Evolutionary conservation across 345 rosid species (phyloP), one percentile per base, ranked within the genome.

Genomic region (Balakata baccata): DNA sequence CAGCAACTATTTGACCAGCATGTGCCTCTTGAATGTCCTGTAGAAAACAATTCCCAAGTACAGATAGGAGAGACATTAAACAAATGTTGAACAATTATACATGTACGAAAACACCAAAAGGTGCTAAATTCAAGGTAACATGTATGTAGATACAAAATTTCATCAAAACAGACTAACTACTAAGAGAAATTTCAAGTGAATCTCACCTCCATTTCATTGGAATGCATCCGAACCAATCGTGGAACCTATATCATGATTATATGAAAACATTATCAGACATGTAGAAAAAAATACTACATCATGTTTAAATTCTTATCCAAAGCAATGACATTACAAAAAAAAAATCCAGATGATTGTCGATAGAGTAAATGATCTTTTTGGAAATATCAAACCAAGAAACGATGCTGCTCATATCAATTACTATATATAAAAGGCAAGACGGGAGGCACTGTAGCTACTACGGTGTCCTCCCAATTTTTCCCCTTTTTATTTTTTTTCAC

Each of bases 11-110:
- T 83, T 96, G 92, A 71, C 99, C 98, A 52, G 97, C 99, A 79
- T 96, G 97, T 50, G 97, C 99, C 81, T 91, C 93, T 87, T 88
- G 99, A 84, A 91, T 96, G 84, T 96, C 99, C 99, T 93, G 84
- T 53, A 69, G 41, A 54, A 75, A 18, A 71, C 45, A 77, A 54
- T 6, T 41, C 43, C 62, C 29, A 75, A 50, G 50, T 34, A 70
- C 14, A 75, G 23, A 61, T 38, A 46, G 67, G 57, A 73, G 7
- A 23, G 18, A 73, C 14, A 65, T 17, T 13, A 54, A 63, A 29
- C 2, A 8, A 53, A 41, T 52, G 57, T 50, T 50, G 3, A 72
- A 64, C 58, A 61, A 38, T 38, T 16, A 51, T 0, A 2, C 20
- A n/a, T 12, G 25, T 3, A 5, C 5, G 17, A 50, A 47, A 0